phyloP scores from a whole-genome alignment of 78 protist genomes.

The Chrysochromulina parva region DNA sequence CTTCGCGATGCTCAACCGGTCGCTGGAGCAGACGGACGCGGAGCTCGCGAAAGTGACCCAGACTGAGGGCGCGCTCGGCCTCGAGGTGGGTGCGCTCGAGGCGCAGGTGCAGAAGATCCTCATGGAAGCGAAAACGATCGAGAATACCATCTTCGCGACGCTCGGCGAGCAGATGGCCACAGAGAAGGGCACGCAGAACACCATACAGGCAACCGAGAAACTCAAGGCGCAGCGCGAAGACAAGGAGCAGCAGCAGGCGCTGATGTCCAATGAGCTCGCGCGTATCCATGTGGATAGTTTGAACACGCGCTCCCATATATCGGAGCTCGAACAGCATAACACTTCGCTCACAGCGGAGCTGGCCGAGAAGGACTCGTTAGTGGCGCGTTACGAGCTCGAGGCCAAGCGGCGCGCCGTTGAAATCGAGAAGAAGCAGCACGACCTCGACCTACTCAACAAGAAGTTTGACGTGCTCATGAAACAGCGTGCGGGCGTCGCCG shows the following conservation, averaged over 20 bases:
- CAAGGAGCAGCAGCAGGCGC: conserved; percentile 47
- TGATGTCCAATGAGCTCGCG: conserved; percentile 62
- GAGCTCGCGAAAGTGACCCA: neutral
- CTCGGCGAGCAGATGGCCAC: conserved; percentile 36
- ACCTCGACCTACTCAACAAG: conserved; percentile 63
- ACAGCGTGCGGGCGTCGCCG: conserved; percentile 2
- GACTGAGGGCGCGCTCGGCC: neutral
- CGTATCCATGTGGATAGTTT: conserved; percentile 59
- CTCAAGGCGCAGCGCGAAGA: conserved; percentile 19
- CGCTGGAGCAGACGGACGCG: conserved; percentile 61
- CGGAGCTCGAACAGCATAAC: neutral
- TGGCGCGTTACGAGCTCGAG: conserved; percentile 59
- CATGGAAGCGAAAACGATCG: neutral
- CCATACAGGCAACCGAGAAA: neutral
- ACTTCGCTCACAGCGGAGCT: neutral
- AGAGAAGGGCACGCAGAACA: conserved; percentile 29
- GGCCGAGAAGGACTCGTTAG: conserved; percentile 30
- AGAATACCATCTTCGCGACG: neutral
- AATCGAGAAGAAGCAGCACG: conserved; percentile 63
- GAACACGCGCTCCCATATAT: conserved; percentile 47
- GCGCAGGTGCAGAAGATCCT: neutral
- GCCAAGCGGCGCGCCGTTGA: conserved; percentile 55
- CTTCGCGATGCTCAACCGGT: conserved; percentile 24
- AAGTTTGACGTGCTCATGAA: conserved; percentile 47
- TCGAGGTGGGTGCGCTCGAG: neutral